These are phyloP conservation scores for Teunomyces atbi DNA, from an alignment of 805 yeast genomes.

Conservation along the genomic window DNA sequence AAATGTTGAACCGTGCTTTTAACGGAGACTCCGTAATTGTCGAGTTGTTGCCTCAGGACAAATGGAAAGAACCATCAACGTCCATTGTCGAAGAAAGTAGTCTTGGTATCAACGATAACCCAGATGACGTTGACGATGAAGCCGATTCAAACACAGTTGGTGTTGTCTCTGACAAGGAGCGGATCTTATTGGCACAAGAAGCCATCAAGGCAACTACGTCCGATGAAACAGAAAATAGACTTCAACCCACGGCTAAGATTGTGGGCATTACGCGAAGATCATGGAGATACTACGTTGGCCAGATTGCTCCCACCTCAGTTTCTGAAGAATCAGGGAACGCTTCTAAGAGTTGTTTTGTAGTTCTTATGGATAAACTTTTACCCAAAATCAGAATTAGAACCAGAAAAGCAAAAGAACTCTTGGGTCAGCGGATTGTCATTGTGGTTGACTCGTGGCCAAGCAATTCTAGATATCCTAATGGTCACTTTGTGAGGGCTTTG, in stretches of 20 bases:
- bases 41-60: conserved; percentile 77
- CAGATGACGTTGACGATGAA: conserved; percentile 45
- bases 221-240: conserved; percentile 39
- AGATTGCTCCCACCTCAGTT: conserved; percentile 75
- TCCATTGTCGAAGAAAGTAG: conserved; percentile 75
- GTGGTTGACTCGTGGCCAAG: conserved; percentile 93
- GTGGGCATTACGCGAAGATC: conserved; percentile 87
- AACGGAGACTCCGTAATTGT: conserved; percentile 90
- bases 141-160: conserved; percentile 15
- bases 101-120: conserved; percentile 57
- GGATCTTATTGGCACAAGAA: conserved; percentile 71
- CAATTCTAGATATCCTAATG: conserved; percentile 82
- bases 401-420: conserved; percentile 74
- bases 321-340: conserved; percentile 57
- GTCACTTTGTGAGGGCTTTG: conserved; percentile 86
- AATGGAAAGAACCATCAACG: conserved; percentile 86
- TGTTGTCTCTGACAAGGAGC: conserved; percentile 64
- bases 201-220: conserved; percentile 59
- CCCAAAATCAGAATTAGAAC: conserved; percentile 88
- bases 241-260: conserved; percentile 91
- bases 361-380: conserved; percentile 82
- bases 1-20: conserved; percentile 84
- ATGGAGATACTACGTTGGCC: conserved; percentile 97
- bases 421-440: conserved; percentile 88
- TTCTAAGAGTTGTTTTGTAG: conserved; percentile 75